Evolutionary conservation across 306 rosid species (phyloP).

Genomic region (Acacia melanoxylon): DNA sequence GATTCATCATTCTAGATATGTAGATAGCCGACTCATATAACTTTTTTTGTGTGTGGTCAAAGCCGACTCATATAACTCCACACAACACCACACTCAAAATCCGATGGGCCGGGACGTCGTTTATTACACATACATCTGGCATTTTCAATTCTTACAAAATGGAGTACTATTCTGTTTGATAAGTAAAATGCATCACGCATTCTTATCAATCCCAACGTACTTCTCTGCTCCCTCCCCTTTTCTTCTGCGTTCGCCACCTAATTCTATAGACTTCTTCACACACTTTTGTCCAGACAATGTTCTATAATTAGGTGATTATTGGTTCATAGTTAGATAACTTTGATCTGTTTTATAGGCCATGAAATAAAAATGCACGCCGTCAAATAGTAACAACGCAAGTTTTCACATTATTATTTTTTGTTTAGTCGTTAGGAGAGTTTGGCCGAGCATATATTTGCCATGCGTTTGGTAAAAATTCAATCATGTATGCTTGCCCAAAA

Average conservation of each 20-base stretch:
- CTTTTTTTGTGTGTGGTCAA: too few species aligned
- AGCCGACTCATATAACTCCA: neutral
- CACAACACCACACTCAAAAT: too few species aligned
- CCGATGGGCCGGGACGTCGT: too few species aligned
- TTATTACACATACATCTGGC: neutral
- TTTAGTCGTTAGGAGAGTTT: neutral
- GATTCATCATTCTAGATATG: neutral
- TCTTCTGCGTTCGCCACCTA: neutral
- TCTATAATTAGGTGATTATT: neutral
- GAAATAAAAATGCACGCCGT: neutral
- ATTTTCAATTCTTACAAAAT: neutral
- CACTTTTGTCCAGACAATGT: neutral
- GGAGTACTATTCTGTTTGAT: neutral
- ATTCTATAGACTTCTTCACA: neutral
- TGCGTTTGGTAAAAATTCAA: neutral
- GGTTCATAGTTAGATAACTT: neutral
- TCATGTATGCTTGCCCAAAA: neutral
- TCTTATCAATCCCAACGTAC: too few species aligned
- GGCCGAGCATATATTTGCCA: neutral
- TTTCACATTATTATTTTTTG: neutral
- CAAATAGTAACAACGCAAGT: neutral
- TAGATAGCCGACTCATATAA: neutral
- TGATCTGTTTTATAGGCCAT: neutral
- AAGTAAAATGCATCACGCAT: neutral
- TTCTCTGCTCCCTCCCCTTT: neutral